Percentiles rank a stretch among this genome's conserved stretches.
Evolutionary conservation across 768 basidiomycete genomes (phyloP).

Genomic region (Termitomyces sp.): DNA sequence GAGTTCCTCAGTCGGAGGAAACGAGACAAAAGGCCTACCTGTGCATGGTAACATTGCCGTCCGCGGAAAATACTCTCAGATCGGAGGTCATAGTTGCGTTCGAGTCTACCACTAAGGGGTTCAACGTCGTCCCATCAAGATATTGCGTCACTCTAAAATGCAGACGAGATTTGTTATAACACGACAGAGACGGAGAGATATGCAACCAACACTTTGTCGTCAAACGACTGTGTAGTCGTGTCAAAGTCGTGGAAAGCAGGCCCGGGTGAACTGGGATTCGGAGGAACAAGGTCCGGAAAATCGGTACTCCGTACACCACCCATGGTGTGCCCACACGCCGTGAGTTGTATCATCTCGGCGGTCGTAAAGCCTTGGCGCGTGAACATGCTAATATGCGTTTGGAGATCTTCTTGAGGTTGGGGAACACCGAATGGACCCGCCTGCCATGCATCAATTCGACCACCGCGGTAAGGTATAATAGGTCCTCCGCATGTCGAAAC

Average conservation of each 20-base stretch:
- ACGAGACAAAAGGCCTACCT: constrained; percentile 19
- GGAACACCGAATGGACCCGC: constrained; percentile 38
- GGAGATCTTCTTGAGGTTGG: constrained; percentile 34
- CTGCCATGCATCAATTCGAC: constrained; percentile 33
- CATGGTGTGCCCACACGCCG: constrained; percentile 47
- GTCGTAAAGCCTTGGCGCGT: constrained; percentile 36
- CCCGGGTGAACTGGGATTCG: constrained; percentile 20
- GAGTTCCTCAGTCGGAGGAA: not conserved
- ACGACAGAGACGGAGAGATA: not conserved
- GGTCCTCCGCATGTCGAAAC: constrained; percentile 43
- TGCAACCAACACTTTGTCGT: constrained; percentile 33
- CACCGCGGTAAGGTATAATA: constrained; percentile 33
- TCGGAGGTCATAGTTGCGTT: constrained; percentile 35
- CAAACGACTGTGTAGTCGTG: constrained; percentile 31
- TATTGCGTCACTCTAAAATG: constrained; percentile 31
- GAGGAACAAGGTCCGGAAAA: constrained; percentile 38
- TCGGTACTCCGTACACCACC: constrained; percentile 43
- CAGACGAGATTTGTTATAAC: not conserved
- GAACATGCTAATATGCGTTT: constrained; percentile 34
- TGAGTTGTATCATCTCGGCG: constrained; percentile 45
- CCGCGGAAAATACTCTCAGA: constrained; percentile 31
- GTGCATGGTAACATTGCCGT: constrained; percentile 35
- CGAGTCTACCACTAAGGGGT: constrained; percentile 29
- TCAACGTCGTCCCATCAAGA: constrained; percentile 30
- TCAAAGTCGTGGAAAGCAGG: constrained; percentile 34